phyloP scores from a whole-genome alignment of 805 yeast genomes.

The Danielia oregonensis region DNA sequence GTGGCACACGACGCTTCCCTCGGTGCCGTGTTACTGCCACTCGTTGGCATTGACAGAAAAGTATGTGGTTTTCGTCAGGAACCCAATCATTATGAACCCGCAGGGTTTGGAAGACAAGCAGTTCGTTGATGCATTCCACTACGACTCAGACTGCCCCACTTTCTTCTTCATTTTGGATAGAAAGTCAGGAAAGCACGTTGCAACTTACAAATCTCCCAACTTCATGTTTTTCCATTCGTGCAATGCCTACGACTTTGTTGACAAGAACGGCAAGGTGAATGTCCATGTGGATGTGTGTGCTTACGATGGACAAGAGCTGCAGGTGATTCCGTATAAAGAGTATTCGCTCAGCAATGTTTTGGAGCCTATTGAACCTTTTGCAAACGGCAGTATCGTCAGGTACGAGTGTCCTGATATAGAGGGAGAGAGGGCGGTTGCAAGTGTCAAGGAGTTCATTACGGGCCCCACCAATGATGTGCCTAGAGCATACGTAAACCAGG shows the following conservation, averaged over 20 bases:
- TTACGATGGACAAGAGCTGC: constrained; percentile 1
- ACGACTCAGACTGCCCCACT: constrained; percentile 1
- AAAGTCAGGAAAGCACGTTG: not conserved
- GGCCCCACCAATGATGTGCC: too few relatives aligned
- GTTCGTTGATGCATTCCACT: not conserved
- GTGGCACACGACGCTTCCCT: constrained; percentile 1
- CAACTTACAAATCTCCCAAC: not conserved
- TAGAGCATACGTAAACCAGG: too few relatives aligned
- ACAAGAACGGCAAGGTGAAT: not conserved
- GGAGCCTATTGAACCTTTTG: constrained; percentile 1
- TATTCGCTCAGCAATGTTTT: constrained; percentile 1
- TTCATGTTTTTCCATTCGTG: constrained; percentile 1
- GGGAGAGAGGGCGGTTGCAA: too few relatives aligned
- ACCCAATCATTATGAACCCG: not conserved
- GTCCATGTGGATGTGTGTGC: constrained; percentile 1
- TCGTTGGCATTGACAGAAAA: constrained; percentile 1
- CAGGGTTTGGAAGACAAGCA: not conserved
- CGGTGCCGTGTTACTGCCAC: not conserved
- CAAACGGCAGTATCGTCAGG: too few relatives aligned
- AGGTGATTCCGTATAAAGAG: not conserved
- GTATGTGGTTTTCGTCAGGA: not conserved
- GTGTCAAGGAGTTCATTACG: too few relatives aligned
- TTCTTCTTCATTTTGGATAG: not conserved
- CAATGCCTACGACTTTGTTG: not conserved
- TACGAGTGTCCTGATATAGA: too few relatives aligned